Conservation (phyloP, 139 green algal genomes). For the Marvania coccoides region DNA sequence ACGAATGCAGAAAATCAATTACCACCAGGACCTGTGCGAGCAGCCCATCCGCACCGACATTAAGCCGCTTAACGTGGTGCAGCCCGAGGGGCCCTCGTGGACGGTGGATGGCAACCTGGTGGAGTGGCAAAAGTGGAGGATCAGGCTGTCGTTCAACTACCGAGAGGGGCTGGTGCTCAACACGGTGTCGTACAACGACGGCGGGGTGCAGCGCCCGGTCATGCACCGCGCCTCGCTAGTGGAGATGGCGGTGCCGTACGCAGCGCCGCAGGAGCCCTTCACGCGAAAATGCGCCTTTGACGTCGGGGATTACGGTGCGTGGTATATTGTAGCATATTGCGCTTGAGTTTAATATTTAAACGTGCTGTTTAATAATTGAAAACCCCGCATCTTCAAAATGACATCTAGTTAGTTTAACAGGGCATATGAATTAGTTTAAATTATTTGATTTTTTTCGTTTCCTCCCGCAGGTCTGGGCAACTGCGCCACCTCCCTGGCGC, state of each 20-base stretch:
- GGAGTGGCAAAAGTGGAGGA: constrained; percentile 76
- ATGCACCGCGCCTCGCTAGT: constrained; percentile 65
- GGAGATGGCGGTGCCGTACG: constrained; percentile 89
- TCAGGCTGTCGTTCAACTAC: constrained; percentile 82
- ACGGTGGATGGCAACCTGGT: constrained; percentile 58
- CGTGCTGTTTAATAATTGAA: too few relatives aligned
- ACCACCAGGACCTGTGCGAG: constrained; percentile 39
- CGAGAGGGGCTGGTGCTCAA: constrained; percentile 87
- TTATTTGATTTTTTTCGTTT: too few relatives aligned
- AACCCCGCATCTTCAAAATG: too few relatives aligned
- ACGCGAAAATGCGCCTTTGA: constrained; percentile 84
- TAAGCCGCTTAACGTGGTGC: constrained; percentile 68
- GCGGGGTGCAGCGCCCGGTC: constrained; percentile 49
- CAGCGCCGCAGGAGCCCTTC: constrained; percentile 67
- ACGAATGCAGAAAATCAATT: constrained; percentile 57
- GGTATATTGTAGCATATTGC: background rate
- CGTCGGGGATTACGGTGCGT: constrained; percentile 62
- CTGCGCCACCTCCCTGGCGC: constrained; percentile 58
- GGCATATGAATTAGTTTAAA: too few relatives aligned
- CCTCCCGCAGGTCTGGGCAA: constrained; percentile 25
- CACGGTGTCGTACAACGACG: constrained; percentile 50
- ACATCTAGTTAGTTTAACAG: too few relatives aligned
- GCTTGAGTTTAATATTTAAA: background rate
- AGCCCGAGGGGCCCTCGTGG: constrained; percentile 70
- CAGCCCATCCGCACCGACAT: constrained; percentile 36